Conservation (phyloP, 331 rosid species). For the Cydonia oblonga region DNA sequence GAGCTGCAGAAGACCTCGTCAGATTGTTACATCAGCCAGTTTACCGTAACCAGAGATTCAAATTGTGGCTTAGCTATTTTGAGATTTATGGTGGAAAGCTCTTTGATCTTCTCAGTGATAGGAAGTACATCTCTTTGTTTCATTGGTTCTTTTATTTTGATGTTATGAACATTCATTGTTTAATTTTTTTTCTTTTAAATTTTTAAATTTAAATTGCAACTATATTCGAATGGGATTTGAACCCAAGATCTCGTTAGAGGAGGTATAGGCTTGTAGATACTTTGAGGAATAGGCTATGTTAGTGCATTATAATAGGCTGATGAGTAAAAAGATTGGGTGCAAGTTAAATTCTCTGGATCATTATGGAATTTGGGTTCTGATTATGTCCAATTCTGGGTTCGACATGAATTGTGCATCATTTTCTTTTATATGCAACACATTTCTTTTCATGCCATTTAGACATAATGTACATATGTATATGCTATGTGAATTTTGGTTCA, state of each 20-base stretch:
- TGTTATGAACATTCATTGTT: background rate
- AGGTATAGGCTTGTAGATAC: background rate
- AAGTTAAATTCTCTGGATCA: background rate
- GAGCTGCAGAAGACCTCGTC: conserved; percentile 85
- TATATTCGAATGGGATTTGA: background rate
- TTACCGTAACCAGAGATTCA: conserved; percentile 79
- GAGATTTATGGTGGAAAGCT: conserved; percentile 97
- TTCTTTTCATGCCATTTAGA: background rate
- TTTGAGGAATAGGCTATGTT: background rate
- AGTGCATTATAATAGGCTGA: background rate
- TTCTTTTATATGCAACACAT: background rate
- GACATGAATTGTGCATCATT: background rate
- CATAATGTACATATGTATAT: too few relatives aligned
- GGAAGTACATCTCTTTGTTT: conserved; percentile 40
- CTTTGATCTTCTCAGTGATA: conserved; percentile 85
- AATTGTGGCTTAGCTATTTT: conserved; percentile 97
- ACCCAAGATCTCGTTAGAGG: background rate
- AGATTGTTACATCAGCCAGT: conserved; percentile 72
- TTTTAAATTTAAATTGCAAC: background rate
- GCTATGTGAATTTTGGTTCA: conserved; percentile 2
- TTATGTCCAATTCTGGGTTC: background rate
- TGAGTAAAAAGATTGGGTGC: background rate
- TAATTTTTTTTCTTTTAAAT: background rate
- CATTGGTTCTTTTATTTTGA: background rate
- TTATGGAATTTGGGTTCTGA: background rate